Conservation (phyloP, 2,329 filamentous ascomycete genomes). For the Beauveria medogensis region DNA sequence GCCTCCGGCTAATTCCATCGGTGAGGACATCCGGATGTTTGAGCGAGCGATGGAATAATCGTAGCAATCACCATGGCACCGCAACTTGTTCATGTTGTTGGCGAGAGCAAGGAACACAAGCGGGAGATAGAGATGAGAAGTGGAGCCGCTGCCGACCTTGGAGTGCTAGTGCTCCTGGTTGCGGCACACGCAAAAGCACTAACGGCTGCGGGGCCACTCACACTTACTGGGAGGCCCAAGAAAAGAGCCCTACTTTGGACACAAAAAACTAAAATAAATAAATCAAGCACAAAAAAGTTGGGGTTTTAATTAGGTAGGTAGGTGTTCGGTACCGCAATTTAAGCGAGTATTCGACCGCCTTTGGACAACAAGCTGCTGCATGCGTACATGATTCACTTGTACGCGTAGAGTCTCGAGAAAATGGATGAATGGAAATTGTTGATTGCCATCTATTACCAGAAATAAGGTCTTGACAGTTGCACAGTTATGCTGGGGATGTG, state of each 20-base stretch:
- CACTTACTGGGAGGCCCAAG: not conserved
- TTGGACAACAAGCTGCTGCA: not conserved
- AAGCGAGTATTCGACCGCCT: slow-evolving; percentile 1
- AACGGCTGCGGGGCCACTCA: not conserved
- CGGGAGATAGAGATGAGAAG: not conserved
- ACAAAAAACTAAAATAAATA: slow-evolving; percentile 3
- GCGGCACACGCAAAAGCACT: not conserved
- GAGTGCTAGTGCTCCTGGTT: not conserved
- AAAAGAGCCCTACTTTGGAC: slow-evolving; percentile 10
- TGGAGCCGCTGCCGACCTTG: not conserved
- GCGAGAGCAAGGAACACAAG: too few species aligned
- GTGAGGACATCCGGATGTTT: too few species aligned
- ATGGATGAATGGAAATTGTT: not conserved
- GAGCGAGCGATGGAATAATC: too few species aligned
- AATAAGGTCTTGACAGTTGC: not conserved
- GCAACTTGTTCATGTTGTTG: not conserved
- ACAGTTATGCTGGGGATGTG: not conserved
- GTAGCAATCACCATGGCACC: not conserved
- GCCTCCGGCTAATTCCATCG: not conserved
- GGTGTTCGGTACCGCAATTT: not conserved
- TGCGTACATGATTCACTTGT: not conserved
- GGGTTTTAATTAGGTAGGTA: not conserved
- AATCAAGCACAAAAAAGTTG: not conserved
- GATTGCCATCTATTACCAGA: not conserved
- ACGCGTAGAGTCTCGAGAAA: not conserved